phyloP scores from a whole-genome alignment of 352 stramenopile species.

The Globisporangium canariense region DNA sequence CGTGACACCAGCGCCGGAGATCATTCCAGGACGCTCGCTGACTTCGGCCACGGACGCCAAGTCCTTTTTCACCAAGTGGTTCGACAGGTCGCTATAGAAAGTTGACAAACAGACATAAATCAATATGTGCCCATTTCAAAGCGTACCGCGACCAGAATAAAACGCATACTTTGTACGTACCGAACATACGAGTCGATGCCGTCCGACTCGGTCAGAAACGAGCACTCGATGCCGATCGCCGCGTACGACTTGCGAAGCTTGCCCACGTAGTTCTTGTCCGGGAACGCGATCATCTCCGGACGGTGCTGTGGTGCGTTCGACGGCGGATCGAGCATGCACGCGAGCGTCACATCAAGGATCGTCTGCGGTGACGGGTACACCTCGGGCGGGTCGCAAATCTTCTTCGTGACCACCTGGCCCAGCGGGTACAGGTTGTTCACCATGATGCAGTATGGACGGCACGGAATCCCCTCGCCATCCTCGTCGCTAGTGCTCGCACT shows the following conservation, averaged over 20 bases:
- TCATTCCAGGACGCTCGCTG: conserved; percentile 62
- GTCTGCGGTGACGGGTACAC: conserved; percentile 64
- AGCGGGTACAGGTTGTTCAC: conserved; percentile 87
- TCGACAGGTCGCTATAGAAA: conserved; percentile 58
- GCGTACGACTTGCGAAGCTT: conserved; percentile 74
- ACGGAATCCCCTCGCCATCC: conserved; percentile 58
- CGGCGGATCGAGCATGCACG: conserved; percentile 76
- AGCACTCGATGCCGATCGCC: conserved; percentile 78
- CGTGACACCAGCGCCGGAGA: conserved; percentile 53
- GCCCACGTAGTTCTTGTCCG: conserved; percentile 74
- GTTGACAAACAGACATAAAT: conserved; percentile 1
- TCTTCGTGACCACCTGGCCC: conserved; percentile 83
- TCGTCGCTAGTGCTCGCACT: conserved; percentile 37
- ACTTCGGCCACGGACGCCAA: conserved; percentile 73
- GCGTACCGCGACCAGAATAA: not conserved
- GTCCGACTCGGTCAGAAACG: conserved; percentile 81
- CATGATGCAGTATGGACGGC: conserved; percentile 80
- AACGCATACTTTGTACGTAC: conserved; percentile 27
- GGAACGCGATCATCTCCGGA: conserved; percentile 84
- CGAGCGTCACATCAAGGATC: conserved; percentile 69
- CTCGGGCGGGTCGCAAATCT: conserved; percentile 81
- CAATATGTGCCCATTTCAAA: not conserved
- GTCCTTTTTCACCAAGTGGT: conserved; percentile 81
- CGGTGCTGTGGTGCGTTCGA: conserved; percentile 71
- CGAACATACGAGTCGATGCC: conserved; percentile 83